Evolutionary conservation across 2,329 filamentous ascomycete genomes (phyloP).

Genomic region (Ceratocystis diversiconidia): DNA sequence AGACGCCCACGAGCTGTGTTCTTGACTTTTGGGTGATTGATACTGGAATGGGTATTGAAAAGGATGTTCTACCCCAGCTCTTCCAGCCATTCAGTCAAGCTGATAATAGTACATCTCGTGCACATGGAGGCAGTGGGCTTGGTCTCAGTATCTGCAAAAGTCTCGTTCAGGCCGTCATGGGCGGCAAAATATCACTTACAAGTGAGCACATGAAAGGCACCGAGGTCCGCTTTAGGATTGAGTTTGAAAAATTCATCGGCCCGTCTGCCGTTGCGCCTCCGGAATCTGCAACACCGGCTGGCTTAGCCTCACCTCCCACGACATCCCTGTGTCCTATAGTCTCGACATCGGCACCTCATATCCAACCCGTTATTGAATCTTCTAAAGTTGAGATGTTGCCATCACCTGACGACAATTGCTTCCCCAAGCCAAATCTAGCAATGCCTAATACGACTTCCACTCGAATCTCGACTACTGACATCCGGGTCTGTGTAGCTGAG

Average conservation of each 20-base stretch:
- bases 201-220: slow-evolving; percentile 60
- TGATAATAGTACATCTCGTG: slow-evolving; percentile 75
- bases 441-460: slow-evolving; percentile 49
- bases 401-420: background rate
- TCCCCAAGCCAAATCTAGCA: background rate
- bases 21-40: slow-evolving; percentile 78
- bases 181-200: slow-evolving; percentile 69
- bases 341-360: background rate
- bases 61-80: slow-evolving; percentile 67
- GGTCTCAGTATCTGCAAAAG: slow-evolving; percentile 91
- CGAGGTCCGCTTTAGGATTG: slow-evolving; percentile 63
- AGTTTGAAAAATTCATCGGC: slow-evolving; percentile 54
- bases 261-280: background rate
- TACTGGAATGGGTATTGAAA: slow-evolving; percentile 80
- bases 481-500: slow-evolving; percentile 85
- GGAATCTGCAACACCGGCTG: background rate
- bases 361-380: background rate
- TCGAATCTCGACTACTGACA: slow-evolving; percentile 56
- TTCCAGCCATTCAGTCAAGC: slow-evolving; percentile 91
- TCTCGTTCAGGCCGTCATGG: slow-evolving; percentile 83
- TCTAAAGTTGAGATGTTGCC: slow-evolving; percentile 2
- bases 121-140: slow-evolving; percentile 82
- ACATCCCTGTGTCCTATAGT: background rate
- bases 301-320: background rate
- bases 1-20: slow-evolving; percentile 55